Base-by-base conservation (phyloP, 495 filamentous ascomycete species). In the Penicillium angulare region DNA sequence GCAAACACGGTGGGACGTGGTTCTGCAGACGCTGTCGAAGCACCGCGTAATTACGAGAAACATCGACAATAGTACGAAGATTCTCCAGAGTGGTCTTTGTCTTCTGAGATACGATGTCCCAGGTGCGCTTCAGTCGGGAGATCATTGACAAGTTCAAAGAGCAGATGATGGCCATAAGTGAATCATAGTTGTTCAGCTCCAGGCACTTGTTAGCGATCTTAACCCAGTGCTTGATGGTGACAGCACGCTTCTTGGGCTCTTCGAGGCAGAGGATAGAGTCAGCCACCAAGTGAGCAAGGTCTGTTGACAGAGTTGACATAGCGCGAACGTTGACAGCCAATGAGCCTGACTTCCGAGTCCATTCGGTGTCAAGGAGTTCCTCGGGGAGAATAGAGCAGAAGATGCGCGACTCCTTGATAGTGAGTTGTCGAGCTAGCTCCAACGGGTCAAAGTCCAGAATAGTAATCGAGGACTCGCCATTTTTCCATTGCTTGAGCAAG, bases 161-260 rank as follows among this genome's bases (percentile, higher is more conserved):
- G 74, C 92, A 96, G 62, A 95, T 89, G 61, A 99, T 96, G 10
- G 92, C 90, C 89, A 96, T 96, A 33, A 97, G 75, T 1, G 90
- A 88, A 61, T 97, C 92, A 65, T 97, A 99, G 71, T 99, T 99
- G 69, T 91, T 88, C 7, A 99, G 77, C 52, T 90, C 85, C 9
- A 95, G 75, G 59, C 90, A 96, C 53, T 86, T 87, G 62, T 86
- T 84, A 2, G 89, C 88, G 53, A 97, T 88, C 76, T 99, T 99
- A 47, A 96, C 89, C 95, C 95, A 99, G 58, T 97, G 91, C 75
- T 99, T 97, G 75, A 99, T 93, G 38, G 90, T 84, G 2, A 77
- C 65, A 2, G 95, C 93, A 27, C 95, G 83, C 72, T 90, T 95
- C 77, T 97, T 97, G 10, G 85, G 83, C 68, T 97, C 95, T 42